Evolutionary conservation across 2,329 filamentous ascomycete genomes (phyloP), one percentile per base, ranked within the genome.

Genomic region (Leptographium lundbergii): DNA sequence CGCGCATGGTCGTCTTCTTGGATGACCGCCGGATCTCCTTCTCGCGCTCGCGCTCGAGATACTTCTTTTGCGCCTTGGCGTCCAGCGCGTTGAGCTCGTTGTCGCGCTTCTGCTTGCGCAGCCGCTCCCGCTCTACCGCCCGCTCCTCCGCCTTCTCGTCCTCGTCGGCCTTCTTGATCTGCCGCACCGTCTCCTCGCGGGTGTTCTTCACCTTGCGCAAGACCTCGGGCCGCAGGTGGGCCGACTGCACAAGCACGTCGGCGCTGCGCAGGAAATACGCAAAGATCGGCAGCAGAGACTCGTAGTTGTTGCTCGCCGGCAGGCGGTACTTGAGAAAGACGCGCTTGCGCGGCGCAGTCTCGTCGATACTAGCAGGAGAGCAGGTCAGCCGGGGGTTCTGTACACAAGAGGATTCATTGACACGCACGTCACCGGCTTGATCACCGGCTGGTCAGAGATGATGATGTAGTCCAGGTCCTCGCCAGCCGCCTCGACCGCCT

Each of bases 141-240:
- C 89, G 79, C 77, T 91, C 87, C 75, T 91, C 88, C 69, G 84
- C 87, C 77, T 90, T 90, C 68, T 85, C 81, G 62, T 89, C 89
- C 64, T 96, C 90, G 58, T 86, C 83, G 0, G 81, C 76, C 74
- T 88, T 91, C 71, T 87, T 85, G 68, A 99, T 84, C 75, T 88
- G 88, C 69, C 81, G 81, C 67, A 88, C 81, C 67, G 89, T 86
- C 59, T 89, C 86, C 51, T 97, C 92, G 63, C 94, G 90, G 39
- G 85, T 86, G 62, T 77, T 77, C 67, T 84, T 85, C 65, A 99
- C 80, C 78, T 95, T 95, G 72, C 89, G 89, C 70, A 87, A 75
- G 39, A 96, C 91, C 77, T 97, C 89, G 45, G 89, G 84, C 14
- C 94, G 89, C 85, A 96, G 96, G 73, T 89, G 91, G 13, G 84